Percentiles rank a stretch among this genome's conserved stretches.
Evolutionary conservation across 345 rosid genomes (phyloP).

Genomic region (Populus nigra): DNA sequence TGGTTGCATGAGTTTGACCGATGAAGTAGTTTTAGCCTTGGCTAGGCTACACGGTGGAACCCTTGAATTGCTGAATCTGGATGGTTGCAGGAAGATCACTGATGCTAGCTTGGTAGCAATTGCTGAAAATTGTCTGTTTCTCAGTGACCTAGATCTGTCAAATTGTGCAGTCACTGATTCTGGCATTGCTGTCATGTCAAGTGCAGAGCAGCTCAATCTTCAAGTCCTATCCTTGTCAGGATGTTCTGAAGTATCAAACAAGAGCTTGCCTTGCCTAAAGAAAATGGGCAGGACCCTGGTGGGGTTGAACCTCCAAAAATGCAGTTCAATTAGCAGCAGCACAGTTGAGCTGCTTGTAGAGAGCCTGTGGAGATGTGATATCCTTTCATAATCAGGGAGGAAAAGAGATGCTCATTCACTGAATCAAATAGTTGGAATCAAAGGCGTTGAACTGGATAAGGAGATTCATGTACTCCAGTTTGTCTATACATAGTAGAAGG

Average conservation of each 20-base stretch:
- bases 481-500: slow-evolving; percentile 11
- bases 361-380: slow-evolving; percentile 76
- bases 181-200: slow-evolving; percentile 59
- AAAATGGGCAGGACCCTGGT: slow-evolving; percentile 59
- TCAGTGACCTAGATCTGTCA: slow-evolving; percentile 75
- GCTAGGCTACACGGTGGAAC: slow-evolving; percentile 61
- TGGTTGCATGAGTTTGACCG: slow-evolving; percentile 72
- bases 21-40: slow-evolving; percentile 52
- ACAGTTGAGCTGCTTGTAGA: slow-evolving; percentile 57
- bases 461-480: background rate
- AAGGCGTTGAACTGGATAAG: slow-evolving; percentile 3
- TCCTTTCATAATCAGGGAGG: slow-evolving; percentile 52
- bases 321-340: slow-evolving; percentile 59
- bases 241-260: slow-evolving; percentile 64
- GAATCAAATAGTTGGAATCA: background rate
- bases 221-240: slow-evolving; percentile 76
- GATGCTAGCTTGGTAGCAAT: slow-evolving; percentile 63
- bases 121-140: slow-evolving; percentile 64
- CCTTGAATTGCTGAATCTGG: slow-evolving; percentile 70
- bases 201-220: slow-evolving; percentile 50
- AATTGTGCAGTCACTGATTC: slow-evolving; percentile 61
- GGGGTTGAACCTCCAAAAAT: slow-evolving; percentile 78
- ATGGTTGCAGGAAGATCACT: slow-evolving; percentile 64
- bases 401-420: background rate
- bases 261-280: slow-evolving; percentile 50